Base-by-base conservation (phyloP, 257 asterid genomes). In the Gentiana dahurica region DNA sequence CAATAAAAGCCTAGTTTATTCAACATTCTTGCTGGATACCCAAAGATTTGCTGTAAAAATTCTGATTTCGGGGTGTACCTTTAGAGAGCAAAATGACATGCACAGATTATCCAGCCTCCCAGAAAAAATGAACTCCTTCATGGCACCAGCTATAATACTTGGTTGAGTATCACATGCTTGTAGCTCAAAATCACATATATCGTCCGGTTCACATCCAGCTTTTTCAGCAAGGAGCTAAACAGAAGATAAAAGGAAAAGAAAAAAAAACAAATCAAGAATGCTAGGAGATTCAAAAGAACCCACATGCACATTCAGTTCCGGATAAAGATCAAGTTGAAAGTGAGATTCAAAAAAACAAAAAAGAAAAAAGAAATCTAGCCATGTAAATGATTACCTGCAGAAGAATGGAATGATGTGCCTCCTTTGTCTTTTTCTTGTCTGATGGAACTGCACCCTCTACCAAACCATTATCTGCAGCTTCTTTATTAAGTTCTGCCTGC, bases 61-160 rank as follows among this genome's bases (percentile, higher is more conserved):
- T 41, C 9, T 5, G 46, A 4, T 41, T 41, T 4, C 46, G 46
- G 11, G 11, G 6, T 3, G 36, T 60, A 91, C 98, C 95, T 88
- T 77, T 71, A 92, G 69, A 54, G 98, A 88, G 79, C 98, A 88
- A 65, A 83, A 87, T 54, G 97, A 83, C 94, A 83, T 92, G 82
- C 95, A 92, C 54, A 92, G 94, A 64, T 92, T 92, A 73, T 92
- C 98, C 46, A 92, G 75, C 71, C 98, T 88, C 68, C 94, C 97
- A 2, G 98, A 92, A 77, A 79, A 92, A 70, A 92, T 51, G 63
- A 92, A 92, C 67, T 92, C 98, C 76, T 88, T 88, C 80, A 74
- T 59, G 8, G 95, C 96, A 50, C 98, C 97, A 54, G 81, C 97
- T 49, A 92, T 75, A 54, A 74, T 64, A 76, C 98, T 92, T 62